A percentile compares a stretch with the other conserved stretches of the same genome.
Conservation (phyloP, 2,329 filamentous ascomycete species). For the Penicillium sp. region DNA sequence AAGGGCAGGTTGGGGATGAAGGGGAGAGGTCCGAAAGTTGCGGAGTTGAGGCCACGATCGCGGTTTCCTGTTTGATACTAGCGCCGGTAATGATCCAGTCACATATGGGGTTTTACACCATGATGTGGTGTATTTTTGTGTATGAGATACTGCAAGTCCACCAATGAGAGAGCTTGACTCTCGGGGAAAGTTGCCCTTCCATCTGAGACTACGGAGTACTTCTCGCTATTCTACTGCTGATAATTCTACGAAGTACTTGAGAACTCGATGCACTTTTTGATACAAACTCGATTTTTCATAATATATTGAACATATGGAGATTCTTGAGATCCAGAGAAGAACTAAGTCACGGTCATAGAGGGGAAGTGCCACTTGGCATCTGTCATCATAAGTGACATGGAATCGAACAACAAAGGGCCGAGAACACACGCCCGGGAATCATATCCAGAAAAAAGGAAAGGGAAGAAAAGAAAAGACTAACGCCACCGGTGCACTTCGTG, state of each 20-base stretch:
- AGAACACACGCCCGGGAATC: slow-evolving; percentile 28
- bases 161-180: slow-evolving; percentile 14
- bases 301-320: slow-evolving; percentile 18
- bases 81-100: slow-evolving; percentile 23
- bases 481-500: slow-evolving; percentile 34
- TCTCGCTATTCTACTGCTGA: neutral
- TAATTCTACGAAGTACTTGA: no score
- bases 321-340: slow-evolving; percentile 17
- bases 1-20: slow-evolving; percentile 22
- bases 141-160: slow-evolving; percentile 20
- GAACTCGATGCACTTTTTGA: no score
- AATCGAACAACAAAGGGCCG: slow-evolving; percentile 12
- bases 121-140: slow-evolving; percentile 10
- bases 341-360: slow-evolving; percentile 22
- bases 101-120: neutral
- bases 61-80: slow-evolving; percentile 34
- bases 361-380: slow-evolving; percentile 20
- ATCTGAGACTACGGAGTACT: neutral
- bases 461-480: slow-evolving; percentile 17
- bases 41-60: slow-evolving; percentile 39
- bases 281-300: neutral
- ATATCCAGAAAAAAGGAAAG: slow-evolving; percentile 26
- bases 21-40: slow-evolving; percentile 27
- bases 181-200: neutral
- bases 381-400: slow-evolving; percentile 32